Percentiles rank a stretch among this genome's conserved stretches.
Evolutionary conservation across 1,284 basidiomycete genomes (phyloP).

Genomic region (Fomitopsis schrenkii): DNA sequence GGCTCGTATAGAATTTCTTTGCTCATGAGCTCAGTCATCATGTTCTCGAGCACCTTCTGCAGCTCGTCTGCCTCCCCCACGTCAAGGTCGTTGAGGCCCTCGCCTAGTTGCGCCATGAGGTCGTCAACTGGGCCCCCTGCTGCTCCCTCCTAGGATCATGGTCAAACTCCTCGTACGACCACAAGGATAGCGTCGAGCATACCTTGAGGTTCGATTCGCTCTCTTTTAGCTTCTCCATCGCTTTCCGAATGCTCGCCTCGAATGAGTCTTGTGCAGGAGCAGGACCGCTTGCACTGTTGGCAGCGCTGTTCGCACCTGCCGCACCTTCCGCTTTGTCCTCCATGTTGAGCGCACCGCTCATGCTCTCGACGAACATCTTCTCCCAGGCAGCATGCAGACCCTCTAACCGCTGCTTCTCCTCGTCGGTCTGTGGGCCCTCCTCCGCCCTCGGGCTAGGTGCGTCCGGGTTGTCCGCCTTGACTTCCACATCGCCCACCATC

Average conservation of each 20-base stretch:
- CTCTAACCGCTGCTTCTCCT: slow-evolving; percentile 37
- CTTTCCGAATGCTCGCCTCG: slow-evolving; percentile 73
- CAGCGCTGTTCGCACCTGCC: slow-evolving; percentile 17
- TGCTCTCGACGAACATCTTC: slow-evolving; percentile 67
- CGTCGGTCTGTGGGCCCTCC: slow-evolving; percentile 30
- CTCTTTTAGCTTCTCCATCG: slow-evolving; percentile 79
- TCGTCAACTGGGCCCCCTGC: slow-evolving; percentile 41
- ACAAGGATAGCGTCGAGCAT: slow-evolving; percentile 2
- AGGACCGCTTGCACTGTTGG: slow-evolving; percentile 22
- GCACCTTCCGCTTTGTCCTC: slow-evolving; percentile 20
- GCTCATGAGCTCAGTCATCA: slow-evolving; percentile 94
- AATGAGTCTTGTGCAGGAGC: slow-evolving; percentile 46
- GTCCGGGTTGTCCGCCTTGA: slow-evolving; percentile 11
- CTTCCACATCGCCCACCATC: slow-evolving; percentile 40
- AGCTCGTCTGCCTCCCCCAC: slow-evolving; percentile 53
- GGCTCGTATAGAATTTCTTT: slow-evolving; percentile 94
- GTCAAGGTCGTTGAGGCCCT: slow-evolving; percentile 21
- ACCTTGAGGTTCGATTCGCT: slow-evolving; percentile 59
- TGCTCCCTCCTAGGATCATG: slow-evolving; percentile 18
- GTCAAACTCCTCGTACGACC: too few species aligned
- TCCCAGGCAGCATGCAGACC: slow-evolving; percentile 70
- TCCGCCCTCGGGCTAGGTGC: slow-evolving; percentile 14
- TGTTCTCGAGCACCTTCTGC: slow-evolving; percentile 77
- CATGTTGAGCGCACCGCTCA: slow-evolving; percentile 46
- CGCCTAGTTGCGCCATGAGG: slow-evolving; percentile 43